Percentiles rank a stretch among this genome's conserved stretches.
Conservation (phyloP, 495 filamentous ascomycete species). For the Annulohypoxylon moriforme region DNA sequence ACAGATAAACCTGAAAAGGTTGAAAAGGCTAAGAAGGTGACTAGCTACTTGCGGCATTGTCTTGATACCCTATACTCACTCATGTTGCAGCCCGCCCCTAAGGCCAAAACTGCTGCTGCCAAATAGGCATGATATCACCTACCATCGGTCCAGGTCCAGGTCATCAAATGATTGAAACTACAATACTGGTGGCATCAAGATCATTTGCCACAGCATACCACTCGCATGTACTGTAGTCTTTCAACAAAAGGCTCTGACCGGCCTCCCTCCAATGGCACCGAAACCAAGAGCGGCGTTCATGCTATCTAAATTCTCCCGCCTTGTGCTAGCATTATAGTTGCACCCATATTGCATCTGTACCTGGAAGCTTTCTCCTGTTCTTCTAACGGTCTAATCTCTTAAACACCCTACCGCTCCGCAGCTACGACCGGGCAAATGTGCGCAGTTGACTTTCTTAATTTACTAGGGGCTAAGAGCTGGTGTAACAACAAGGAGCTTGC, state of each 20-base stretch:
- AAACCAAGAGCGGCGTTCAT: background rate
- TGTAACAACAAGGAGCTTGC: background rate
- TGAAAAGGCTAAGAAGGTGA: conserved; percentile 28
- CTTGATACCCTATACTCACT: conserved; percentile 1
- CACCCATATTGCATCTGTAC: background rate
- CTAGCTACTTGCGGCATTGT: background rate
- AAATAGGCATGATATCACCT: conserved; percentile 48
- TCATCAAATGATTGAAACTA: background rate
- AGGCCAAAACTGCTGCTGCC: conserved; percentile 52
- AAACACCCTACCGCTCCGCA: background rate
- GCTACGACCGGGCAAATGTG: background rate
- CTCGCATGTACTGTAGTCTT: conserved; percentile 2
- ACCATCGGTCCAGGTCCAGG: background rate
- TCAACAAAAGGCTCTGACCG: background rate
- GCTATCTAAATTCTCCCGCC: background rate
- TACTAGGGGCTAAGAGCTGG: background rate
- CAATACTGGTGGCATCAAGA: background rate
- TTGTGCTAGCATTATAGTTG: background rate
- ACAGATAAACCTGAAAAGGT: conserved; percentile 38
- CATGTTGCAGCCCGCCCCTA: conserved; percentile 32
- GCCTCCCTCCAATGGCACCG: background rate
- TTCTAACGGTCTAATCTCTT: conserved; percentile 7
- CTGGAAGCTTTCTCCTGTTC: conserved; percentile 19
- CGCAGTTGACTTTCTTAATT: conserved; percentile 5
- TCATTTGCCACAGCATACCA: background rate